phyloP scores from a whole-genome alignment of 371 early-diverging fungal genomes.

The Actinomucor elegans region DNA sequence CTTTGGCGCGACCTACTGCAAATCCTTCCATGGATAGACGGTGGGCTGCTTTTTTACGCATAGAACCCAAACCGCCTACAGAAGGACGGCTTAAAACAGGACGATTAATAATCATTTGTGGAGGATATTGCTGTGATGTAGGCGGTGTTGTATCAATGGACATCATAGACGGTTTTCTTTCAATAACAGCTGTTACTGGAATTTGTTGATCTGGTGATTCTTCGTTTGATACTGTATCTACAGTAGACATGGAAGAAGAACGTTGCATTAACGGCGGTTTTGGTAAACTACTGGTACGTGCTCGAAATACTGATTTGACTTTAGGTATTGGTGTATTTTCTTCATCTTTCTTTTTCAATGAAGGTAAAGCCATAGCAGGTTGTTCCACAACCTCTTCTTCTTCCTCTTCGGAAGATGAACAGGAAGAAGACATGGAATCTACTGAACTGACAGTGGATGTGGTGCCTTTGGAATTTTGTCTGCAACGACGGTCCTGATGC shows the following conservation, averaged over 20 bases:
- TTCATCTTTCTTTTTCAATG: constrained; percentile 18
- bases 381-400: constrained; percentile 1
- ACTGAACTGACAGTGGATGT: constrained; percentile 5
- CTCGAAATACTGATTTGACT: constrained; percentile 11
- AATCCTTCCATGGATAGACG: constrained; percentile 38
- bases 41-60: constrained; percentile 32
- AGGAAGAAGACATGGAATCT: background rate
- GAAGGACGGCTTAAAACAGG: constrained; percentile 12
- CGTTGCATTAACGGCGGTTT: constrained; percentile 17
- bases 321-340: constrained; percentile 6
- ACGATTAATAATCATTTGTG: constrained; percentile 7
- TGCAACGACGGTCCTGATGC: background rate
- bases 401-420: no score
- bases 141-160: background rate
- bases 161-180: no score
- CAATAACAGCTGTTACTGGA: background rate
- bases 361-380: constrained; percentile 23
- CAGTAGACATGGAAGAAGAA: constrained; percentile 21
- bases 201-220: background rate
- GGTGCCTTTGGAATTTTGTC: background rate
- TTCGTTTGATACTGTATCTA: constrained; percentile 2
- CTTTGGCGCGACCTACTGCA: constrained; percentile 17
- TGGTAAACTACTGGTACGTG: constrained; percentile 31
- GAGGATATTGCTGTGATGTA: background rate
- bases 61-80: constrained; percentile 24